Conservation (phyloP, 2,329 filamentous ascomycete genomes). For the Neofusicoccum cordaticola region DNA sequence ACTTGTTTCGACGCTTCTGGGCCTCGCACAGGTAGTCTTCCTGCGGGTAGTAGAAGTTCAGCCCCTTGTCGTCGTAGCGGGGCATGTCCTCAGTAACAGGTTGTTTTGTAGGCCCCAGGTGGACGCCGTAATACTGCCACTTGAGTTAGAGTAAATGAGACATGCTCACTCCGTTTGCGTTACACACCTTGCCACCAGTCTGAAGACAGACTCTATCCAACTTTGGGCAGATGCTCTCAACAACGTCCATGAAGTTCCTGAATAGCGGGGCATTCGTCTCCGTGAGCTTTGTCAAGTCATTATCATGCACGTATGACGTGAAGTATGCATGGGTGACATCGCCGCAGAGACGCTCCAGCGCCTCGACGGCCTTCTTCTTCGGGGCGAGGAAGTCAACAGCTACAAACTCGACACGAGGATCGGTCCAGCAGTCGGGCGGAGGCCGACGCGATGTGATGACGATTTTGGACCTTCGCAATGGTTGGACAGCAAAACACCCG, state of each 20-base stretch:
- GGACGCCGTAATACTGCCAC: slow-evolving; percentile 19
- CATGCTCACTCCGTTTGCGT: not conserved
- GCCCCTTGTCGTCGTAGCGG: not conserved
- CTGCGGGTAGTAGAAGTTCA: slow-evolving; percentile 22
- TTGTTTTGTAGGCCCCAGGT: slow-evolving; percentile 17
- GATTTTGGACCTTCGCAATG: slow-evolving; percentile 22
- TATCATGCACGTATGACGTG: slow-evolving; percentile 32
- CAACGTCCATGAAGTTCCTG: slow-evolving; percentile 30
- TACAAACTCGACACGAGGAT: slow-evolving; percentile 32
- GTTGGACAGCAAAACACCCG: not conserved
- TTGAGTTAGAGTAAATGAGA: not conserved
- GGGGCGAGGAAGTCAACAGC: slow-evolving; percentile 31
- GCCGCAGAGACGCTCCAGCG: slow-evolving; percentile 22
- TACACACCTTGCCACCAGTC: slow-evolving; percentile 13
- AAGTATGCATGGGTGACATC: slow-evolving; percentile 36
- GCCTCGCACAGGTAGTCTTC: slow-evolving; percentile 19
- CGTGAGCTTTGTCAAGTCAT: slow-evolving; percentile 28
- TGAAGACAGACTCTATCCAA: slow-evolving; percentile 26
- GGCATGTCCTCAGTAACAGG: slow-evolving; percentile 19
- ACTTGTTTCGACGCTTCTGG: slow-evolving; percentile 25
- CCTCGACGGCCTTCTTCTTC: not conserved
- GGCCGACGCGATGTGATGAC: slow-evolving; percentile 30
- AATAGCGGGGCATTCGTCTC: slow-evolving; percentile 31
- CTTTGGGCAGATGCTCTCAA: slow-evolving; percentile 24
- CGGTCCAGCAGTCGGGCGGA: slow-evolving; percentile 22